Evolutionary conservation across 441 rosid species (phyloP).

Genomic region (Manihot esculenta): DNA sequence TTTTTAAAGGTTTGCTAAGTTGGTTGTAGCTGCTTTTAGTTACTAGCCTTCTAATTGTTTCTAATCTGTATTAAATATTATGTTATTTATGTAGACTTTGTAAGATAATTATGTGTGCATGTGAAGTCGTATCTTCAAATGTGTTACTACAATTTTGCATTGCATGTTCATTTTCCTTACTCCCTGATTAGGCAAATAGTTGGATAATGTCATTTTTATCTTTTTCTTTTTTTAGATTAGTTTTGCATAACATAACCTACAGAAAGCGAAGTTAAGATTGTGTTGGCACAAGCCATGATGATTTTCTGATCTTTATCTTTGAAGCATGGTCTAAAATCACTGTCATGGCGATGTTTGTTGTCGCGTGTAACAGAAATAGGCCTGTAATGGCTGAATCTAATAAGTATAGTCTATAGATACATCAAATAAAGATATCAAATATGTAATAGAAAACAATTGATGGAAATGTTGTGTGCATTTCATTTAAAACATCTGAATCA

Average conservation of each 20-base stretch:
- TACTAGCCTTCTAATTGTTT: neutral
- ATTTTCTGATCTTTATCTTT: no score
- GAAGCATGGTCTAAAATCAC: no score
- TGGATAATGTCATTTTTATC: neutral
- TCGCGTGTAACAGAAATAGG: no score
- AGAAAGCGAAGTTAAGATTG: neutral
- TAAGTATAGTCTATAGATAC: no score
- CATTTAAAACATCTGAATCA: no score
- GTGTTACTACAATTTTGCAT: neutral
- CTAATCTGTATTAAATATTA: neutral
- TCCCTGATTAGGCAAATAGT: neutral
- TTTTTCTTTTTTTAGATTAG: neutral
- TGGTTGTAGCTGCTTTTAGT: neutral
- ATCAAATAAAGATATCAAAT: no score
- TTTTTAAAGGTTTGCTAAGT: neutral
- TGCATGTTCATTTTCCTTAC: neutral
- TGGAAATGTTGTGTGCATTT: no score
- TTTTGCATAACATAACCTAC: neutral
- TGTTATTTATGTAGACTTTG: slow-evolving; percentile 1
- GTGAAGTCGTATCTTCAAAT: neutral
- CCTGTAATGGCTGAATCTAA: no score
- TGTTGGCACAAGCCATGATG: no score
- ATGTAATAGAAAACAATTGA: no score
- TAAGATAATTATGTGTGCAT: neutral
- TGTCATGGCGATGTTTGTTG: no score